Evolutionary conservation across 1,284 basidiomycete genomes (phyloP), one percentile per base, ranked within the genome.

Genomic region (Cutaneotrichosporon cavernicola): DNA sequence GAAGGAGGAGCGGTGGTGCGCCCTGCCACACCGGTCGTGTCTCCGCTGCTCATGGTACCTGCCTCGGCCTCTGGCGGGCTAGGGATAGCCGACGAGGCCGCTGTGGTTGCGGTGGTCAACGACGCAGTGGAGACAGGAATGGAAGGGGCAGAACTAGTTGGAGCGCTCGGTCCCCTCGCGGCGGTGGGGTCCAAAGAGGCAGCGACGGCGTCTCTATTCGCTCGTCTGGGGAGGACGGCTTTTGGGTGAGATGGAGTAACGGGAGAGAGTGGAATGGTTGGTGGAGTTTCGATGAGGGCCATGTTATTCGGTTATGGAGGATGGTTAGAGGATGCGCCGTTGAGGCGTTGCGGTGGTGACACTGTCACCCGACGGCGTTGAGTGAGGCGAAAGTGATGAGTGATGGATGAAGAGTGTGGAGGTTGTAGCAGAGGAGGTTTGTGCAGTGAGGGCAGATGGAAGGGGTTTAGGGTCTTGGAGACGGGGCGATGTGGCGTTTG

Each of bases 61-160:
- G 51, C 60, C 11, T 46, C 21, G 30, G 56, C 56, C 31, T 68
- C 66, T 1, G 66, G 61, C 21, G 66, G 66, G 22, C 61, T 61
- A 9, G 66, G 66, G 14, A 67, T 61, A 10, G 63, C 61, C 30
- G 64, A 65, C 34, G 61, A 63, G 22, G 63, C 61, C 10, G 64
- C 66, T 10, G 66, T 68, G n/a, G 66, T 61, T 8, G 57, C 63
- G 1, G 66, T 68, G 2, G 66, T 68, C 46, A 68, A 31, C 8
- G 51, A 56, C 10, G 66, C 63, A 5, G 62, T 63, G 38, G 66
- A 58, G 8, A 50, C 63, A 11, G 64, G 63, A 6, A 60, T 40
- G 14, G 66, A 65, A 21, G 49, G 50, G 7, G 57, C 59, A 8
- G 66, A 60, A 46, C 56, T 60, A 13, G 52, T 43, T 7, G 57